Evolutionary conservation across 2,329 filamentous ascomycete species (phyloP).

Genomic region (Cercospora sp.): DNA sequence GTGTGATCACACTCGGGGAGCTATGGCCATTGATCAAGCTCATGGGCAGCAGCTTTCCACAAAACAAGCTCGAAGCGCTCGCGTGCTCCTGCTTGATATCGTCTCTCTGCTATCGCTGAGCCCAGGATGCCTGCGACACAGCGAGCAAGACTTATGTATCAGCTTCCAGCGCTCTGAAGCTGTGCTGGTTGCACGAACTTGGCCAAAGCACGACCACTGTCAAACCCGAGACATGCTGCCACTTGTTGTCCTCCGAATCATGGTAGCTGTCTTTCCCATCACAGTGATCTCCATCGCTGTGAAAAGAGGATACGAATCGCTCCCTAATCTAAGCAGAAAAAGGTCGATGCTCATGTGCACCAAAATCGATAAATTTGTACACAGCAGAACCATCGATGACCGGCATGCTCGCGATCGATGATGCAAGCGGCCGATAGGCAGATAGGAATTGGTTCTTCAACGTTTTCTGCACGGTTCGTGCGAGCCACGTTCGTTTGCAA

Average conservation of each 20-base stretch:
- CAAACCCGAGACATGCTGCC: background rate
- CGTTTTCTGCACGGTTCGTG: background rate
- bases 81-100: background rate
- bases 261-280: background rate
- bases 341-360: background rate
- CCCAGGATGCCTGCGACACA: background rate
- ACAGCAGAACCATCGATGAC: constrained; percentile 2
- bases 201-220: background rate
- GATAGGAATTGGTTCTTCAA: background rate
- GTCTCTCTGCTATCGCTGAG: background rate
- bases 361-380: background rate
- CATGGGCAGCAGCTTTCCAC: background rate
- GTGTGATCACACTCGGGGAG: background rate
- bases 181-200: background rate
- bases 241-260: background rate
- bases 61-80: background rate
- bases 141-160: constrained; percentile 1
- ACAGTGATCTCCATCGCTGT: background rate
- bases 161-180: background rate
- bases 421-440: background rate
- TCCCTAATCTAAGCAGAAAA: background rate
- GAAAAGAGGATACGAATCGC: background rate
- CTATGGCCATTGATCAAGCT: background rate
- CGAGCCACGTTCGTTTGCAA: background rate
- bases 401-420: background rate